phyloP scores from a whole-genome alignment of 2,329 filamentous ascomycete genomes.

The Fusarium proliferatum region DNA sequence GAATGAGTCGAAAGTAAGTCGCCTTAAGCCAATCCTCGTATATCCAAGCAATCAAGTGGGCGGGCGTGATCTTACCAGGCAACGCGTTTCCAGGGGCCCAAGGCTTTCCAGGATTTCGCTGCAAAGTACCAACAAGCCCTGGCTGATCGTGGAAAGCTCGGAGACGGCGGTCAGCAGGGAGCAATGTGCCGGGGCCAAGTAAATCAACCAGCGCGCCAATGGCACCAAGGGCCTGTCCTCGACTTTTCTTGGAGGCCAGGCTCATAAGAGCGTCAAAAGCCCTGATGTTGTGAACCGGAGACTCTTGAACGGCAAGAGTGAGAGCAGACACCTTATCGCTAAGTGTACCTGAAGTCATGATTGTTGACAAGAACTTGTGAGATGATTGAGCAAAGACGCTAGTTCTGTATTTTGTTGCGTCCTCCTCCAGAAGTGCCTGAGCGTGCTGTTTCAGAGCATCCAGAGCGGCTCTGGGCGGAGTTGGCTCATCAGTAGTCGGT shows the following conservation, averaged over 20 bases:
- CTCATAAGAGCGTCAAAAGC: constrained; percentile 85
- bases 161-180: constrained; percentile 85
- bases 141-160: constrained; percentile 84
- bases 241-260: constrained; percentile 91
- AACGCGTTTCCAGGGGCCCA: constrained; percentile 79
- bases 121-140: constrained; percentile 76
- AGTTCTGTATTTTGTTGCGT: constrained; percentile 79
- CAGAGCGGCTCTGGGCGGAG: constrained; percentile 57
- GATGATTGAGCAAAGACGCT: constrained; percentile 84
- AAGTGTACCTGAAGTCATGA: constrained; percentile 95
- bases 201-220: constrained; percentile 94
- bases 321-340: constrained; percentile 97
- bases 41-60: constrained; percentile 86
- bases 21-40: constrained; percentile 97
- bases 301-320: constrained; percentile 94
- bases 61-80: constrained; percentile 77
- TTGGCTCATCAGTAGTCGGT: constrained; percentile 58
- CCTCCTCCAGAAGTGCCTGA: constrained; percentile 77
- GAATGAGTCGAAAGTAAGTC: constrained; percentile 91
- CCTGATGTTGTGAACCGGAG: constrained; percentile 90
- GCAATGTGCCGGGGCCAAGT: constrained; percentile 85
- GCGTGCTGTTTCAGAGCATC: constrained; percentile 75
- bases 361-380: constrained; percentile 95
- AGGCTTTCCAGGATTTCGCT: constrained; percentile 63
- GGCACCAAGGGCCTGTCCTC: constrained; percentile 92